Evolutionary conservation across 2,329 filamentous ascomycete genomes (phyloP).

Genomic region (Aspergillus fumigatus): DNA sequence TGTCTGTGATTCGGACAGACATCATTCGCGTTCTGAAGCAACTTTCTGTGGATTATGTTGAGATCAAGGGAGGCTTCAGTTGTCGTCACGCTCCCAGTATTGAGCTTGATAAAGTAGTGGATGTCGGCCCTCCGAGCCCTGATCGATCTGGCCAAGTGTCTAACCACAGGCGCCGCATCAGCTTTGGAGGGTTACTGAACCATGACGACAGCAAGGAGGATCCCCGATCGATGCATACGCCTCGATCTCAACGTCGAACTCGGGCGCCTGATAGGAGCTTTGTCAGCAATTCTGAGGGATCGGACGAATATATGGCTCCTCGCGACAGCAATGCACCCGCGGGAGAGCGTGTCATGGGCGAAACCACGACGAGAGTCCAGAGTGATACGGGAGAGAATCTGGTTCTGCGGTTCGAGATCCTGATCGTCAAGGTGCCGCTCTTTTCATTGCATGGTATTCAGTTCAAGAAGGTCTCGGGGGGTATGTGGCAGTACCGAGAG

Average conservation of each 20-base stretch:
- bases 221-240: slow-evolving; percentile 41
- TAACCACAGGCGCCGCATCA: slow-evolving; percentile 72
- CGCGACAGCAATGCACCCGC: slow-evolving; percentile 44
- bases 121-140: slow-evolving; percentile 57
- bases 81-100: slow-evolving; percentile 88
- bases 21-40: slow-evolving; percentile 85
- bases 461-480: slow-evolving; percentile 93
- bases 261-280: slow-evolving; percentile 63
- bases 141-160: slow-evolving; percentile 44
- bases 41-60: slow-evolving; percentile 82
- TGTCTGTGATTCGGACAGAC: slow-evolving; percentile 78
- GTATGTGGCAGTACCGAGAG: slow-evolving; percentile 98
- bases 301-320: slow-evolving; percentile 63
- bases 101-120: slow-evolving; percentile 69
- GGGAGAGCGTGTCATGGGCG: slow-evolving; percentile 64
- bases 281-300: slow-evolving; percentile 78
- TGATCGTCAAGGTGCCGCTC: slow-evolving; percentile 95
- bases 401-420: slow-evolving; percentile 86
- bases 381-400: slow-evolving; percentile 81
- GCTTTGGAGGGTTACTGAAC: slow-evolving; percentile 68
- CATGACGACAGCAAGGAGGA: slow-evolving; percentile 65
- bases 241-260: slow-evolving; percentile 40
- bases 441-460: slow-evolving; percentile 92
- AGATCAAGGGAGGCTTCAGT: slow-evolving; percentile 90
- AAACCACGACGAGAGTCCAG: slow-evolving; percentile 88